Percentiles rank a stretch among this genome's conserved stretches.
Conservation (phyloP, 129 eudicot genomes). For the Flaveria bidentis region DNA sequence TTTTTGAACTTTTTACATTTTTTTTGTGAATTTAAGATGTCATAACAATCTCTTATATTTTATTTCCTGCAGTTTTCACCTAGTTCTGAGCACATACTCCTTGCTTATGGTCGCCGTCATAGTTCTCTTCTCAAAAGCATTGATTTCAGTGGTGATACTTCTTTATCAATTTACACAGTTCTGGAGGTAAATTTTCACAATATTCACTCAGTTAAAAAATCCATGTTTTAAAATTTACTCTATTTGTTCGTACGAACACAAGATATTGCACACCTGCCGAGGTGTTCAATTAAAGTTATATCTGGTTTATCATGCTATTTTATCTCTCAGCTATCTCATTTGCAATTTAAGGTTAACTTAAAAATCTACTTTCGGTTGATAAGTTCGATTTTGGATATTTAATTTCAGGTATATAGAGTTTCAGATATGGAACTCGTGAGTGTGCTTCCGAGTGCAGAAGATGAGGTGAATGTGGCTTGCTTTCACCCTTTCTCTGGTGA, state of each 20-base stretch:
- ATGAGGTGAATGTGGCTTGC: conserved; percentile 77
- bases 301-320: conserved; percentile 6
- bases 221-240: no score
- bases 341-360: neutral
- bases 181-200: conserved; percentile 49
- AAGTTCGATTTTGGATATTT: neutral
- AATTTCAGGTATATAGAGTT: conserved; percentile 64
- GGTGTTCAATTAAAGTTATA: no score
- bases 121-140: conserved; percentile 71
- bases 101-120: conserved; percentile 77
- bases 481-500: conserved; percentile 75
- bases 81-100: conserved; percentile 69
- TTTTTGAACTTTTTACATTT: neutral
- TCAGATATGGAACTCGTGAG: conserved; percentile 74
- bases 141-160: conserved; percentile 54
- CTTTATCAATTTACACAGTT: conserved; percentile 63
- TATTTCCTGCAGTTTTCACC: conserved; percentile 62
- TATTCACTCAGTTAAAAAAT: conserved; percentile 3
- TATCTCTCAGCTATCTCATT: neutral
- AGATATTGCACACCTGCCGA: neutral
- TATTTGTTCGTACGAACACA: neutral
- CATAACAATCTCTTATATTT: neutral
- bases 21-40: neutral
- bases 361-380: neutral
- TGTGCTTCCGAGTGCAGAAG: conserved; percentile 77